Evolutionary conservation across 1,284 basidiomycete species (phyloP).

Genomic region (Malassezia pachydermatis): DNA sequence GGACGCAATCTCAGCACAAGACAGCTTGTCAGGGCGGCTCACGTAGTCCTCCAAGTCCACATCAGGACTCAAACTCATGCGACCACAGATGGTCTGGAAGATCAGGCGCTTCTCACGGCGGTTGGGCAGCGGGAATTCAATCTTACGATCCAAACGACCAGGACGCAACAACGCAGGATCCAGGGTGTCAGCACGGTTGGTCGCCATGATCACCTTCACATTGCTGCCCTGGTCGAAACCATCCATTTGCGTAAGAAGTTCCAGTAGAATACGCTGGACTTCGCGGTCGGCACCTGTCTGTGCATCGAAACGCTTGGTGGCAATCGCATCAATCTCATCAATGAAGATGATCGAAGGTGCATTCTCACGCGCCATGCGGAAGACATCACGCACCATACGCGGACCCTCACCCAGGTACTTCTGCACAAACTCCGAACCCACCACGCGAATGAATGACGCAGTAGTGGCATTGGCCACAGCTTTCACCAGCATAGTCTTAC

Average conservation of each 20-base stretch:
- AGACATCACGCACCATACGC: conserved; percentile 98
- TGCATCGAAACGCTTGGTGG: conserved; percentile 98
- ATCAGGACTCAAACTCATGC: conserved; percentile 97
- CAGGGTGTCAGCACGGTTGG: conserved; percentile 47
- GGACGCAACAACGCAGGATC: conserved; percentile 91
- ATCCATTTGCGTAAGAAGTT: conserved; percentile 98
- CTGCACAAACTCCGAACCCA: conserved; percentile 96
- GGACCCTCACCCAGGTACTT: conserved; percentile 99
- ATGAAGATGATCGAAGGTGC: conserved; percentile 98
- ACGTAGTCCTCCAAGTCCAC: conserved; percentile 98
- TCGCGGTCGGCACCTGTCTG: conserved; percentile 98
- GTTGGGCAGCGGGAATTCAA: conserved; percentile 92
- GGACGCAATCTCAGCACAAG: conserved; percentile 87
- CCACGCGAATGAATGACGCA: conserved; percentile 92
- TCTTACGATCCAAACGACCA: conserved; percentile 94
- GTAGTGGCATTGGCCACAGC: conserved; percentile 96
- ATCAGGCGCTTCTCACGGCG: conserved; percentile 91
- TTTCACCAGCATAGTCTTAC: conserved; percentile 97
- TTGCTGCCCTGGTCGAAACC: conserved; percentile 98
- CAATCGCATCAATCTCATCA: conserved; percentile 98
- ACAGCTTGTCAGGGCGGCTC: conserved; percentile 86
- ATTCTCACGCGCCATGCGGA: conserved; percentile 92
- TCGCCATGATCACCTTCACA: conserved; percentile 67
- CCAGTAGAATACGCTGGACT: conserved; percentile 97
- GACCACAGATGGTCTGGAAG: conserved; percentile 92